Conservation (phyloP, 2,329 filamentous ascomycete species). For the Penicillium occitanis region DNA sequence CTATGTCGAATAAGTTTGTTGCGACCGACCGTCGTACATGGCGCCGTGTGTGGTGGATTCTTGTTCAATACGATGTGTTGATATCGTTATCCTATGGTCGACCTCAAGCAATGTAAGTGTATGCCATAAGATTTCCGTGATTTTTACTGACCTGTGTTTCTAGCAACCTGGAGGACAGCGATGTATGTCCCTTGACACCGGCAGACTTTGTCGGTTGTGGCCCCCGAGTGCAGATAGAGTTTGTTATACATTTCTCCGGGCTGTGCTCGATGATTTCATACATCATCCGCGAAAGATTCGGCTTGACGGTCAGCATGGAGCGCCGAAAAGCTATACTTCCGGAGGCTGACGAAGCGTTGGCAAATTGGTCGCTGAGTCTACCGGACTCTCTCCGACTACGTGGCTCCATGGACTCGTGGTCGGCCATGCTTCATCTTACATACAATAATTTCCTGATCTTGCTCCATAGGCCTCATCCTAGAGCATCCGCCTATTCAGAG, state of each 20-base stretch:
- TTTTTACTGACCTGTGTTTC: not conserved
- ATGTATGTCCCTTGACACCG: conserved; percentile 47
- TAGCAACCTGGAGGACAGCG: conserved; percentile 53
- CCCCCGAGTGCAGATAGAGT: conserved; percentile 45
- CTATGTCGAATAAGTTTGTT: conserved; percentile 42
- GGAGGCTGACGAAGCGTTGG: conserved; percentile 44
- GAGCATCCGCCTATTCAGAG: conserved; percentile 44
- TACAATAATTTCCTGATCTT: conserved; percentile 50
- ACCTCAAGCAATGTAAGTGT: conserved; percentile 50
- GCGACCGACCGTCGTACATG: conserved; percentile 45
- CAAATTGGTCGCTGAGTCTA: conserved; percentile 44
- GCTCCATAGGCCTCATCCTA: conserved; percentile 46
- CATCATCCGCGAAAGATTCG: conserved; percentile 45
- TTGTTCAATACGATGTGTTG: conserved; percentile 48
- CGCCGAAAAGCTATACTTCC: conserved; percentile 43
- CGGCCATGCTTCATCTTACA: conserved; percentile 46
- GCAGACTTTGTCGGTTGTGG: conserved; percentile 52
- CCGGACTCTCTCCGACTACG: conserved; percentile 44
- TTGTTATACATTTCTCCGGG: conserved; percentile 51
- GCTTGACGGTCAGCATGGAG: conserved; percentile 40
- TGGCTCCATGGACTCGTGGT: conserved; percentile 45
- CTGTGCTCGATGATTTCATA: conserved; percentile 54
- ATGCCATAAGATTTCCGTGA: not conserved
- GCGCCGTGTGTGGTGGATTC: conserved; percentile 46
- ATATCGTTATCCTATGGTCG: conserved; percentile 51